These are phyloP conservation scores for Pyrrhoderma lamaoense DNA, from an alignment of 1,284 basidiomycete species.

Conservation along the genomic window DNA sequence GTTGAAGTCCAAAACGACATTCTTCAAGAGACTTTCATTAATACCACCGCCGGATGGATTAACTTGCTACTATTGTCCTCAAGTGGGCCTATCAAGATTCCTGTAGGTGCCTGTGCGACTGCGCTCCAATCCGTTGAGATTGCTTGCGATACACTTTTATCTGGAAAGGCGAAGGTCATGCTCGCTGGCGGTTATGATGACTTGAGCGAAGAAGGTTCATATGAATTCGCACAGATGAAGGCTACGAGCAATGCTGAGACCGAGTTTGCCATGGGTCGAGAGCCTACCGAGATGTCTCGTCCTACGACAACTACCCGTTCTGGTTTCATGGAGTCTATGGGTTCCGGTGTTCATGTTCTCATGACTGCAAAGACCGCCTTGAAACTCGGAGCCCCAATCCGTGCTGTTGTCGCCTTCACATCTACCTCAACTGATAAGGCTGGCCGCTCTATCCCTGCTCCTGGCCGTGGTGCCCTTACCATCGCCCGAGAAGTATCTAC, in stretches of 20 bases:
- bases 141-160: slow-evolving; percentile 90
- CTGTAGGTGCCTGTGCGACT: slow-evolving; percentile 97
- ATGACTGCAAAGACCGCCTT: slow-evolving; percentile 97
- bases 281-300: slow-evolving; percentile 97
- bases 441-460: slow-evolving; percentile 89
- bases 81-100: slow-evolving; percentile 96
- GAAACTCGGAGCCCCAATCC: slow-evolving; percentile 90
- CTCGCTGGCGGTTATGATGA: slow-evolving; percentile 98
- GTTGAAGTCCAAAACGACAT: slow-evolving; percentile 98
- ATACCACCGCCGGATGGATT: slow-evolving; percentile 96
- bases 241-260: slow-evolving; percentile 96
- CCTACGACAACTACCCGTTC: slow-evolving; percentile 94
- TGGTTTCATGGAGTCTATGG: slow-evolving; percentile 98
- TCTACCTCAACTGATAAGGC: slow-evolving; percentile 97
- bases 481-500: slow-evolving; percentile 78
- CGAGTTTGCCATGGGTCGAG: slow-evolving; percentile 97
- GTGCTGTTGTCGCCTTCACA: slow-evolving; percentile 90
- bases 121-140: slow-evolving; percentile 97
- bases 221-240: slow-evolving; percentile 99
- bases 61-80: slow-evolving; percentile 92
- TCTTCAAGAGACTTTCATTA: slow-evolving; percentile 98
- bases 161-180: slow-evolving; percentile 98
- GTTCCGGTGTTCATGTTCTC: slow-evolving; percentile 92
- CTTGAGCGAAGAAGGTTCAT: slow-evolving; percentile 94
- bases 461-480: slow-evolving; percentile 83